Base-by-base conservation (phyloP, 345 rosid genomes). In the Eucalyptus regnans region DNA sequence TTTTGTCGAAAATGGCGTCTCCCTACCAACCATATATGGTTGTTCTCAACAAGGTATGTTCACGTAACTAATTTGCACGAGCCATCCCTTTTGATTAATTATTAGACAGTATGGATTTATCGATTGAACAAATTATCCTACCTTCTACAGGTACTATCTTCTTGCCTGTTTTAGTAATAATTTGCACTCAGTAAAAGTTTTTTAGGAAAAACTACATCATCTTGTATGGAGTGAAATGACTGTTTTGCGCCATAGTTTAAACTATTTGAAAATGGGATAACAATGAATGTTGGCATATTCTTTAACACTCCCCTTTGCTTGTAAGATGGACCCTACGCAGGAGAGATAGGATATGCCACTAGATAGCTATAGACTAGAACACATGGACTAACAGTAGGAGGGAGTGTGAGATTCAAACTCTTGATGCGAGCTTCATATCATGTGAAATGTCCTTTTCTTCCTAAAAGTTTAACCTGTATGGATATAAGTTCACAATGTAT, bases 1-100 rank as follows among this genome's bases (percentile, higher is more conserved):
- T 97, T 98, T 91, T 98, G 99, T 92, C 92, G 96, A 89, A 95
- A 92, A 89, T 98, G 99, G 99, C 96, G 96, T 71, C 94, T 97
- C 88, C 96, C 99, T 37, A 96, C 97, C 49, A 97, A 97, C 94
- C 97, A 97, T 88, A 91, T 97, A 58, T 97, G 99, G 98, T 92
- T 97, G 91, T 95, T 96, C 93, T 97, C 99, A 88, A 92, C 99
- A 89, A 96, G 99, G 99, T 97, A 91, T 91, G 89, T 86, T 76
- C 46, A 33, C 23, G 1, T 88, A 84, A 16, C 23, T n/a, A 58
- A 51, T 46, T 29, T 88, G 54, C 68, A n/a, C 11, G 0, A 23
- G 23, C 7, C 50, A 43, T 50, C 62, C 56, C 71, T 50, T 50
- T 87, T 48, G 17, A 27, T 50, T 27, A 50, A 71, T 66, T 64